Evolutionary conservation across 768 basidiomycete species (phyloP), one percentile per base, ranked within the genome.

Genomic region (Macrolepiota albuminosa): DNA sequence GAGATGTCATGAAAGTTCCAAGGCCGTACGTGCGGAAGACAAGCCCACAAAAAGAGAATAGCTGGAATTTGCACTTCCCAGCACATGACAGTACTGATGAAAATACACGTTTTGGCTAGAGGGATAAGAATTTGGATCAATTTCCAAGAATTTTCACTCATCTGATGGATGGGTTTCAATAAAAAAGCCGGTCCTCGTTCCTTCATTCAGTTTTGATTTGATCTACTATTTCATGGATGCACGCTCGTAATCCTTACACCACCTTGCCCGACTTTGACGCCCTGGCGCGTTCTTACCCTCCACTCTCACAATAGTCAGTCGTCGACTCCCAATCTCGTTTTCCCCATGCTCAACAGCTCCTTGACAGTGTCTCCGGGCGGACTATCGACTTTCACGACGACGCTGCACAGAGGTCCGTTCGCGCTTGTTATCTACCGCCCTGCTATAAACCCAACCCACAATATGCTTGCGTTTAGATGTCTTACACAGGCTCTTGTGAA

Each of bases 401-500:
- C n/a, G 69, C 69, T 1, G 85, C 90, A 3, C 86, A 91, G 70
- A 81, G 89, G 91, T 89, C 65, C 63, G 61, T 61, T 34, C 0
- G 21, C 21, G 21, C 21, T 21, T 21, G 21, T 21, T 21, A 21
- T 21, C 21, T 21, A 21, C 21, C 21, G 21, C 21, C 21, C 21
- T 21, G 13, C 5, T 0, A n/a, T n/a, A 3, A 43, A n/a, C 8
- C 4, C 43, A 18, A 37, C 61, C 57, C 33, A 39, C 21, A 34
- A 57, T 58, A 50, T 56, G 33, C 49, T 49, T 56, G 54, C 29
- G 49, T 46, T 54, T 66, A 93, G 95, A 67, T 78, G 84, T 47
- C 75, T 97, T 64, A 96, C 95, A 2, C 79, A 88, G 65, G 90
- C 90, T 0, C 77, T 98, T 26, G 78, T 96, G 34, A 74, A 79